Base-by-base conservation (phyloP, 345 rosid genomes). In the Isatis tinctoria region DNA sequence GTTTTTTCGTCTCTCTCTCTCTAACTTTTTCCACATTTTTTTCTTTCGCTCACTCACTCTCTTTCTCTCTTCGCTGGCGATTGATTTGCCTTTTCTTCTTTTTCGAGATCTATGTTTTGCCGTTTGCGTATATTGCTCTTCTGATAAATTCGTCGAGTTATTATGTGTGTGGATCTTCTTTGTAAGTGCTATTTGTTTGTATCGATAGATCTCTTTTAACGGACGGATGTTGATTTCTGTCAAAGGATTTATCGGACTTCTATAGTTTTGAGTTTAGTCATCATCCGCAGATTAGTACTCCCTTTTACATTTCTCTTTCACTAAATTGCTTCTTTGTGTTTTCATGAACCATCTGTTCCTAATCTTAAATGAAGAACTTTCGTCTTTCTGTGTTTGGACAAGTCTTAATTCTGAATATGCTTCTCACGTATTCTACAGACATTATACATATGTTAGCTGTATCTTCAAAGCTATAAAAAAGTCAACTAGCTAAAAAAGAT, bases 131-230 rank as follows among this genome's bases (percentile, higher is more conserved):
- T 70, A 78, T 78, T 61, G 80, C 75, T 75, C 35, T 58, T 62
- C 10, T 39, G 54, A 65, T 70, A 28, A 48, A 58, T 61, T 76
- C 37, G 78, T 70, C 45, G 39, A 68, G 78, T 79, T 65, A 86
- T 79, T 64, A 87, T 83, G 89, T 83, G 83, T 72, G 79, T 83
- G 35, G 87, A 83, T 76, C 83, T 81, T 81, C 75, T 83, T 6
- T 83, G 93, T 84, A 78, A 76, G 86, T 80, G 74, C 72, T 78
- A 63, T 69, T 70, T 78, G 24, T 74, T 60, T 66, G 69, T 60
- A 35, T 60, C 61, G 45, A 18, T 52, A 11, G 14, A 73, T 71
- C 58, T 80, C 28, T 45, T 12, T 43, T 16, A 60, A 12, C 20
- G 24, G 13, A 36, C 36, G 39, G 12, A 36, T 45, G 40, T 35